Base-by-base conservation (phyloP, 129 eudicot species). In the Centrapalus pauciflorus region DNA sequence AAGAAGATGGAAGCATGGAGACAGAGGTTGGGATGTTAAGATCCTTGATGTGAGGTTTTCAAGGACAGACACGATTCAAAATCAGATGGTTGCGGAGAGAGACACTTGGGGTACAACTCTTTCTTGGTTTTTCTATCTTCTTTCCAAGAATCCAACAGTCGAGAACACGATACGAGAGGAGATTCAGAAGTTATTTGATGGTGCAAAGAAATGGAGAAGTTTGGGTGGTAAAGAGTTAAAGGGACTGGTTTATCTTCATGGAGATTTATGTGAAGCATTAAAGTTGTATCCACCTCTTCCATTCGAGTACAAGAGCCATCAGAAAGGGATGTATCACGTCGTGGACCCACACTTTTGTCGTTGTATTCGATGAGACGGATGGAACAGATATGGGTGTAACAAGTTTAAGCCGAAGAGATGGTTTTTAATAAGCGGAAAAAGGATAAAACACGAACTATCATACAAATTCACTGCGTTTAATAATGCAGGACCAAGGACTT, bases 371-470 rank as follows among this genome's bases (percentile, higher is more conserved):
- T 52, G 71, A 76, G 76, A 11, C 29, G 72, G 27, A 61, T 61
- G 71, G 30, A 61, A 17, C 7, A 10, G 4, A 21, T 77, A 3
- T 71, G 82, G 82, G 81, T 72, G 82, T 5, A 14, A 61, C 34
- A 73, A 77, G 17, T 77, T 77, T 28, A 46, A 17, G 40, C 81
- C 81, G 0, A 77, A 77, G 34, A 33, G 81, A 56, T 77, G 81
- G 81, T 4, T 70, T 59, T 10, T 63, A 2, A 8, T 2, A 1
- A 16, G n/a, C 0, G 51, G 54, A 21, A 37, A 12, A n/a, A 45
- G 33, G 4, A 43, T 70, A 2, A 70, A 55, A 13, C 68, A 64
- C 3, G 77, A 35, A 55, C 63, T 73, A 0, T 56, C 81, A 9
- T 38, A 55, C 5, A 77, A 63, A 34, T 77, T 76, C 38, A 2